Conservation (phyloP, 495 filamentous ascomycete genomes). For the Aspergillus nanangensis region DNA sequence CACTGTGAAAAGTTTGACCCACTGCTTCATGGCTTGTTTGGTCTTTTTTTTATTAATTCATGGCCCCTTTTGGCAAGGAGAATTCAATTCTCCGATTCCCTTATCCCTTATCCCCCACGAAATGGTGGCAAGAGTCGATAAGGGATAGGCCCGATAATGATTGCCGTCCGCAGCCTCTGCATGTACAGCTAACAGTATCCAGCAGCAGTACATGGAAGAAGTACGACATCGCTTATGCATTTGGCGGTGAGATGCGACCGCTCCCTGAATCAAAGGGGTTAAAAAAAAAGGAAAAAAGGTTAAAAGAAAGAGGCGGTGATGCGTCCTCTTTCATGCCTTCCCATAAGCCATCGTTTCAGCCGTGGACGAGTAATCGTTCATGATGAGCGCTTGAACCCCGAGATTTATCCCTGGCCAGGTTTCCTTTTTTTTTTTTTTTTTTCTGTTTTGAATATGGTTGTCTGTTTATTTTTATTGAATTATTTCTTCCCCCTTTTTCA, state of each 20-base stretch:
- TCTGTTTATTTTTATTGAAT: too few relatives aligned
- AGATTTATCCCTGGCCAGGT: constrained; percentile 1
- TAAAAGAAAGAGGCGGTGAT: constrained; percentile 19
- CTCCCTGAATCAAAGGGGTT: neutral
- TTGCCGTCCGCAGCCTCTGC: neutral
- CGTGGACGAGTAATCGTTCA: constrained; percentile 4
- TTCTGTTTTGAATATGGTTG: neutral
- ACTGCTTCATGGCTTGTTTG: neutral
- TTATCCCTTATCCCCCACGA: too few relatives aligned
- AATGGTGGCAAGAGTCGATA: constrained; percentile 13
- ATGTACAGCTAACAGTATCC: neutral
- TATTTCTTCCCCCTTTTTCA: too few relatives aligned
- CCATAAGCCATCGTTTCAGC: constrained; percentile 19
- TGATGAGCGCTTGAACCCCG: neutral
- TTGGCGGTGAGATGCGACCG: constrained; percentile 20
- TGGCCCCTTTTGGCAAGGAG: constrained; percentile 2
- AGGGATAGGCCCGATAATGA: constrained; percentile 2
- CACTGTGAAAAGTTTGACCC: neutral
- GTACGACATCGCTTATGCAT: neutral
- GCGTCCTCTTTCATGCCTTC: constrained; percentile 2
- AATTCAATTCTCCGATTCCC: constrained; percentile 13
- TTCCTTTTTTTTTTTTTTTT: constrained; percentile 4
- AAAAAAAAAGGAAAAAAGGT: too few relatives aligned
- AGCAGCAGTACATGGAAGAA: neutral
- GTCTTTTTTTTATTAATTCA: constrained; percentile 3